Evolutionary conservation across 345 rosid species (phyloP).

Genomic region (Cardamine resedifolia): DNA sequence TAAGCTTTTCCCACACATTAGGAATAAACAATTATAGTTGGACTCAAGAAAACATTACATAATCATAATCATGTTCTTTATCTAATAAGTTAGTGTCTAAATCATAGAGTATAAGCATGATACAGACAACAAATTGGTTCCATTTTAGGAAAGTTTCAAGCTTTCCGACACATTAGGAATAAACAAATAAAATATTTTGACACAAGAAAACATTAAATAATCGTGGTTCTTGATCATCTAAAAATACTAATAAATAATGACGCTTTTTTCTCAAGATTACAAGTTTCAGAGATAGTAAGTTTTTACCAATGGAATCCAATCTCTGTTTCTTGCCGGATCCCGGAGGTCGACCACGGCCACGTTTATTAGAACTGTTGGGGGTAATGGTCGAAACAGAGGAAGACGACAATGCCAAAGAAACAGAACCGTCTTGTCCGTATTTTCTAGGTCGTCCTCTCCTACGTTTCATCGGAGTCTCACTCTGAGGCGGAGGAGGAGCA

Average conservation of each 20-base stretch:
- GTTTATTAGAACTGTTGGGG: conserved; percentile 55
- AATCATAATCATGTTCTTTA: background rate
- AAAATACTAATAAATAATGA: background rate
- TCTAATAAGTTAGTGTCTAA: background rate
- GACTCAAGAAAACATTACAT: background rate
- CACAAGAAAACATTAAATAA: background rate
- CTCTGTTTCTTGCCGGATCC: conserved; percentile 85
- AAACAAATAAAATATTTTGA: conserved; percentile 8
- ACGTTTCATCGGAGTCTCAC: conserved; percentile 60
- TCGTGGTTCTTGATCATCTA: background rate
- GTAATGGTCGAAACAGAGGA: conserved; percentile 51
- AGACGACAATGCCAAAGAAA: conserved; percentile 76
- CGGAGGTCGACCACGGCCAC: conserved; percentile 92
- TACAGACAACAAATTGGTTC: conserved; percentile 4
- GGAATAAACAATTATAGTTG: conserved; percentile 6
- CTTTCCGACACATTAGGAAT: background rate
- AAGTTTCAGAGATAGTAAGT: conserved; percentile 17
- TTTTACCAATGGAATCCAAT: conserved; percentile 64
- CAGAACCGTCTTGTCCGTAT: conserved; percentile 75
- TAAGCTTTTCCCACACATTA: background rate
- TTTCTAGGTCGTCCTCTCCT: conserved; percentile 93
- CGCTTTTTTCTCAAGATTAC: background rate
- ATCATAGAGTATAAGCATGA: background rate
- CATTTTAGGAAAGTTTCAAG: background rate
- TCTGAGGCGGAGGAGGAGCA: conserved; percentile 44